Percentiles rank a stretch among this genome's conserved stretches.
Conservation (phyloP, 768 basidiomycete species). For the Boletus sensibilis region DNA sequence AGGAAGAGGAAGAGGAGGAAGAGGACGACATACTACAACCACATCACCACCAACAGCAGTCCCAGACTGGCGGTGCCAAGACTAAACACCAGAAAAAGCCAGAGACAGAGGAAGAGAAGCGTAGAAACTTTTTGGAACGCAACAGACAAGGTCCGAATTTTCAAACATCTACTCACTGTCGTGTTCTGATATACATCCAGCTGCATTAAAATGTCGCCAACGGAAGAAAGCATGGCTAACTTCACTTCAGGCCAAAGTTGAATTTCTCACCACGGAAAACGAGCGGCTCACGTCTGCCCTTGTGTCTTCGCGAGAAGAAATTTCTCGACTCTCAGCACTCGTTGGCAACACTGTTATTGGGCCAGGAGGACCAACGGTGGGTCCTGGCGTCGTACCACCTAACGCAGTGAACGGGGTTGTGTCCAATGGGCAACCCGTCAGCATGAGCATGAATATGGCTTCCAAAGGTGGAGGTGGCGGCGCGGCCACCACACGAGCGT, state of each 20-base stretch:
- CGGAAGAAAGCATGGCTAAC: constrained; percentile 98
- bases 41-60: constrained; percentile 23
- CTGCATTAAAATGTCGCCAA: constrained; percentile 97
- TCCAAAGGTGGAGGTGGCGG: constrained; percentile 35
- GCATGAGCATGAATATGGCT: constrained; percentile 43
- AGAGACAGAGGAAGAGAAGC: constrained; percentile 98
- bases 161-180: not conserved
- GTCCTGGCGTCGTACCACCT: constrained; percentile 31
- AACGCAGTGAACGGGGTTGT: constrained; percentile 25
- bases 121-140: constrained; percentile 93
- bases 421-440: constrained; percentile 38
- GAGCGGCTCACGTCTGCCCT: constrained; percentile 88
- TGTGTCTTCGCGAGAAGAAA: constrained; percentile 87
- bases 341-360: constrained; percentile 66
- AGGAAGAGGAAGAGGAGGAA: constrained; percentile 40
- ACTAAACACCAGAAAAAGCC: constrained; percentile 59
- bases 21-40: constrained; percentile 29
- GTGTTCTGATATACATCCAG: constrained; percentile 40
- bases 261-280: constrained; percentile 90
- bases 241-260: constrained; percentile 90
- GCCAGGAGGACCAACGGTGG: constrained; percentile 31
- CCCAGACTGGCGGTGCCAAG: constrained; percentile 16
- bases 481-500: constrained; percentile 33
- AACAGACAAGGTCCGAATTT: constrained; percentile 82
- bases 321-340: constrained; percentile 74